Base-by-base conservation (phyloP, 2,329 filamentous ascomycete species). In the Fusarium algeriense region DNA sequence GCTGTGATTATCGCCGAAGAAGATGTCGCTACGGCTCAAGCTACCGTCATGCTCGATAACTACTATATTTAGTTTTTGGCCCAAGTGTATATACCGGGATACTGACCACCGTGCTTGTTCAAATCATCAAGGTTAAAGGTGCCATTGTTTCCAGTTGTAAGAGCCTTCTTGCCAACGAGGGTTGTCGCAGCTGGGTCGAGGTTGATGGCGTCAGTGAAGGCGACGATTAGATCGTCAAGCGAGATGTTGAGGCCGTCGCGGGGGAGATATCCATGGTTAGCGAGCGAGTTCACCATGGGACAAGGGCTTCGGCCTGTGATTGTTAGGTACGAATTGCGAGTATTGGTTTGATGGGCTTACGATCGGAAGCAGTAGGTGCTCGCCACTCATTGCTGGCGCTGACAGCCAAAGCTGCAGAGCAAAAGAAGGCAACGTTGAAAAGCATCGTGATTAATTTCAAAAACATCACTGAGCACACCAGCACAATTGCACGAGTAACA, bases 211-310 rank as follows among this genome's bases (percentile, higher is more conserved):
- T 73, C 71, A 17, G 71, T 66, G 38, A 75, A 75, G 12, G 73
- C 74, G 4, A 64, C 64, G 11, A 66, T 72, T 13, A 76, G 35
- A 12, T 76, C 73, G 1, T 57, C 52, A 20, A 71, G 55, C 2
- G 65, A 69, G 10, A 67, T 68, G 32, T 71, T 57, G 38, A 69
- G 60, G 12, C 74, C 74, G 30, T 73, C 59, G 12, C 66, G 64
- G 13, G 70, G 72, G 2, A 76, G 65, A 37, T 71, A 76, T 30
- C 73, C 74, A 34, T 76, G 74, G 63, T 76, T 76, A 14, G 74
- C 70, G 23, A 76, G 46, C 0, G 58, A 48, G 34, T 76, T 76
- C 9, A 76, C 45, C 62, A 76, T 61, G 1, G 74, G 74, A 7
- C 74, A 76, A 28, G 74, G 74, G 11, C 74, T 69, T 49, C 74